Base-by-base conservation (phyloP, 495 filamentous ascomycete genomes). In the Terfezia claveryi region DNA sequence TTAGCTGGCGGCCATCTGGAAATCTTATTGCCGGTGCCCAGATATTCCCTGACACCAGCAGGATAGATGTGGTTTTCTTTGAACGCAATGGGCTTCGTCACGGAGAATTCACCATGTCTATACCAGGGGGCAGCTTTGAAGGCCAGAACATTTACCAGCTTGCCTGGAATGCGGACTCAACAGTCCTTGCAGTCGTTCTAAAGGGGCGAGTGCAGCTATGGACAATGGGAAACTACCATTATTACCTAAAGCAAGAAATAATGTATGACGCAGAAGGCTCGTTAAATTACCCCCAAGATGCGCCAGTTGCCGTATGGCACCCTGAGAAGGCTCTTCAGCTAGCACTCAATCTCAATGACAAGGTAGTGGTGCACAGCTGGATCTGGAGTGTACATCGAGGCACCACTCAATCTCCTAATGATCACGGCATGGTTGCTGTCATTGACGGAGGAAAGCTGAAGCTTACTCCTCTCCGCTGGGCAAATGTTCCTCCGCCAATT, bases 221-320 rank as follows among this genome's bases (percentile, higher is more conserved):
- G 88, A 92, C 85, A 2, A 91, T 82, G 72, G 83, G 87, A 9
- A 98, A 98, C 64, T 98, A 98, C 62, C 84, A 98, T 62, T 96
- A 87, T 74, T 96, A 96, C 64, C 70, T 96, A n/a, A 98, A 96
- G 68, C 89, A 94, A 68, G 91, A 98, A 63, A 72, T 88, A 12
- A 68, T 74, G 27, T 66, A 66, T 10, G 53, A 58, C 66, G 44
- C 51, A 67, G 67, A 37, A 8, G 41, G 41, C 41, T 14, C 17
- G 17, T 32, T 32, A 32, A 7, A 32, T 32, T 32, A 32, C 20
- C 10, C 38, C 10, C 0, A 11, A 10, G 38, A 10, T 20, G 41
- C 41, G 41, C 68, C 64, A 58, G 65, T 69, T 41, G 67, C 79
- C 55, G 68, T 70, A 10, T 98, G 91, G 91, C 85, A 96, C 68